Evolutionary conservation across 192 early-diverging fungal species (phyloP).

Genomic region (Rhizoclosmatium sp.): DNA sequence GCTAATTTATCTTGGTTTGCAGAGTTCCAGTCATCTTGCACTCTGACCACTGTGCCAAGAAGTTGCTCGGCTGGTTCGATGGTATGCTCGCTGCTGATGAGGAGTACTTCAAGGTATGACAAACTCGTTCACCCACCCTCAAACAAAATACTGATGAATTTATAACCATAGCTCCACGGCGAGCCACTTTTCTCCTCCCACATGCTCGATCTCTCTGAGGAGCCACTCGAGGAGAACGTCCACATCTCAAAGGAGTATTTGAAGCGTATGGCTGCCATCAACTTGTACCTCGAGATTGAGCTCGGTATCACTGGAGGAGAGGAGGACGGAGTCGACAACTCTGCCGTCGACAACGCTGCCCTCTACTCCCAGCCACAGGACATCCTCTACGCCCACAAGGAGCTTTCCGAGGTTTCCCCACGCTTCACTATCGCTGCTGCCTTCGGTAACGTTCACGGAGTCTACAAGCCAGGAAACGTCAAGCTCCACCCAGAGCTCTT

Average conservation of each 20-base stretch:
- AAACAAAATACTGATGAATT: no score
- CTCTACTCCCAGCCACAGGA: constrained; percentile 98
- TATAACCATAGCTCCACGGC: constrained; percentile 59
- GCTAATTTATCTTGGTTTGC: neutral
- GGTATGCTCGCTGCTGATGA: constrained; percentile 96
- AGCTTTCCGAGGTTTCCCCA: constrained; percentile 69
- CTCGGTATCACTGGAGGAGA: constrained; percentile 98
- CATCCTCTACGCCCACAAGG: constrained; percentile 93
- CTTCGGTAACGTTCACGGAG: constrained; percentile 93
- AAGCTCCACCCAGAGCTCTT: constrained; percentile 92
- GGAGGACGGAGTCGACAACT: constrained; percentile 98
- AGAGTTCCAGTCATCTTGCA: constrained; percentile 26
- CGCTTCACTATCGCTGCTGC: constrained; percentile 94
- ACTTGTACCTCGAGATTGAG: constrained; percentile 95
- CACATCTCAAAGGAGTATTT: constrained; percentile 89
- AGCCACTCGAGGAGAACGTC: constrained; percentile 95
- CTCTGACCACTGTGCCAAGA: constrained; percentile 93
- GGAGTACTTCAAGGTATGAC: constrained; percentile 79
- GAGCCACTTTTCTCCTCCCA: constrained; percentile 98
- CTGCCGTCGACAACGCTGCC: constrained; percentile 85
- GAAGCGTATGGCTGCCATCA: constrained; percentile 88
- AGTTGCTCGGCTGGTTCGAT: constrained; percentile 97
- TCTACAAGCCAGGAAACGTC: constrained; percentile 80
- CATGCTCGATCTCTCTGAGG: constrained; percentile 97
- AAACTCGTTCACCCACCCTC: no score